Conservation (phyloP, 352 stramenopile genomes). For the Phytophthora ramorum region DNA sequence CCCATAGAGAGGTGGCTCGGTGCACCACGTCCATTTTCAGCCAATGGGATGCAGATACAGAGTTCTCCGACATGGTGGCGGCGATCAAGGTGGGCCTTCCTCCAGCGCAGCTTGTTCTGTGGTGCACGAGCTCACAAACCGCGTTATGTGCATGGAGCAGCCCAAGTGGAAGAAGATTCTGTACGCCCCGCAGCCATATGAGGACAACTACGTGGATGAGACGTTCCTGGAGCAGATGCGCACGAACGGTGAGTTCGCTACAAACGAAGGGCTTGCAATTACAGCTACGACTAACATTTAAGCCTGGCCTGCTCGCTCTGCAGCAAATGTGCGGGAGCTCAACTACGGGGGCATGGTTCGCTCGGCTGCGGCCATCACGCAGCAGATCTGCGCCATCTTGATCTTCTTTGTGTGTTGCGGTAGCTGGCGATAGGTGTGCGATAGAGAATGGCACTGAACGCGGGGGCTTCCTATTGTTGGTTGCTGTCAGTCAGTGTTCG, state of each 20-base stretch:
- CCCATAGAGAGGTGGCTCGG: not conserved
- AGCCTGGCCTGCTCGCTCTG: not conserved
- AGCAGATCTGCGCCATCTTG: conserved; percentile 89
- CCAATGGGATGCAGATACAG: conserved; percentile 16
- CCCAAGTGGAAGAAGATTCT: conserved; percentile 88
- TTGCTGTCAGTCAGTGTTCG: conserved; percentile 68
- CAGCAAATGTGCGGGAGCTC: conserved; percentile 85
- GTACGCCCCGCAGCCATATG: conserved; percentile 88
- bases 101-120: not conserved
- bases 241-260: conserved; percentile 75
- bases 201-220: conserved; percentile 91
- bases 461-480: not conserved
- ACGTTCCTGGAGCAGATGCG: conserved; percentile 92
- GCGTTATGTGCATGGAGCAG: conserved; percentile 13
- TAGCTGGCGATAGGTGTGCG: not conserved
- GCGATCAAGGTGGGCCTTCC: conserved; percentile 21
- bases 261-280: not conserved
- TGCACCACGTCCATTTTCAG: conserved; percentile 8
- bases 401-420: conserved; percentile 84
- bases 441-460: not conserved
- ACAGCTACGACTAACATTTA: not conserved
- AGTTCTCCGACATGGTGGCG: conserved; percentile 7
- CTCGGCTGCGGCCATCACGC: conserved; percentile 83
- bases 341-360: conserved; percentile 89
- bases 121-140: too few species aligned